Conservation (phyloP, 2,329 filamentous ascomycete genomes). For the Fusarium napiforme region DNA sequence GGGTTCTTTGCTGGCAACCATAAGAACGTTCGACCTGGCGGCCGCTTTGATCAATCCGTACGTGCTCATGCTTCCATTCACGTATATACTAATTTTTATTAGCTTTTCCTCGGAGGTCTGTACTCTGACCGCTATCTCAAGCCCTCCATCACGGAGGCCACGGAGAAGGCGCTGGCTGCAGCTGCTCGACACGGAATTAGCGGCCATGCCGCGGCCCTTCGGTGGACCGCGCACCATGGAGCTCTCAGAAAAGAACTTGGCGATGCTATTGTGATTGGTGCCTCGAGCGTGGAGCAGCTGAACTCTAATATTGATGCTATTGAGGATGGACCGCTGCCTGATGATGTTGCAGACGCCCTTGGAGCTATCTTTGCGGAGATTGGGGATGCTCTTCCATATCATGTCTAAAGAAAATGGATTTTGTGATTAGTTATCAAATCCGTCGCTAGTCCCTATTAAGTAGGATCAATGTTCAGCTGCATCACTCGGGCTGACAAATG, state of each 20-base stretch:
- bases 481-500: background rate
- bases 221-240: background rate
- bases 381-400: background rate
- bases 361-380: background rate
- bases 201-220: background rate
- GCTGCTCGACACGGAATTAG: background rate
- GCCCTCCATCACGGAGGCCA: background rate
- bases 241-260: background rate
- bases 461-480: background rate
- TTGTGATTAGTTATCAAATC: background rate
- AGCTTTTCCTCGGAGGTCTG: background rate
- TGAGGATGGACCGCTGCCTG: background rate
- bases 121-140: background rate
- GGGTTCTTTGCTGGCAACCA: background rate
- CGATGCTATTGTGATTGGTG: background rate
- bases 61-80: rapidly evolving
- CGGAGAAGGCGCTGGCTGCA: background rate
- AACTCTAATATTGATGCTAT: background rate
- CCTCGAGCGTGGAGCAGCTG: background rate
- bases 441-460: background rate
- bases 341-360: background rate
- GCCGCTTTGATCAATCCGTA: background rate
- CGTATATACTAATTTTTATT: rapidly evolving
- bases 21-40: background rate
- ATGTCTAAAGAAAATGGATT: background rate